Conservation (phyloP, 1,139 yeast genomes). For the Protomyces inouyei region DNA sequence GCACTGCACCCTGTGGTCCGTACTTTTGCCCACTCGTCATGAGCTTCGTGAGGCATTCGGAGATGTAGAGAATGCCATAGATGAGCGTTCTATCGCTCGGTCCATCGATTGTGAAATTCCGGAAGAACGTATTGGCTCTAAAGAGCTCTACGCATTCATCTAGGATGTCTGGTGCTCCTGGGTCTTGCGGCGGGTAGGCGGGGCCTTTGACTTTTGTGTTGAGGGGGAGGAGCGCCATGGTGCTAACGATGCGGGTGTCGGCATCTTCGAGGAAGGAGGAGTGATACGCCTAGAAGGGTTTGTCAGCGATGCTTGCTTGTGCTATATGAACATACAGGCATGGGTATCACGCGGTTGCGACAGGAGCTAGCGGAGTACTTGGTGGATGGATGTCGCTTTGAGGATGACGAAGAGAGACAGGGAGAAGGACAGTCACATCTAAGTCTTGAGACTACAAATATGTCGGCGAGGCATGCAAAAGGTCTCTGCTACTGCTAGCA, state of each 20-base stretch:
- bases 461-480: neutral
- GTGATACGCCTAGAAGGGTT: slow-evolving; percentile 61
- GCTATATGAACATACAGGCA: neutral
- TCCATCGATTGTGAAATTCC: slow-evolving; percentile 93
- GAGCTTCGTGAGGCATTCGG: slow-evolving; percentile 73
- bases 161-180: slow-evolving; percentile 58
- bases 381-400: too few species aligned
- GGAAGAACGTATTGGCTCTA: slow-evolving; percentile 92
- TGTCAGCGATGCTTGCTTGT: neutral
- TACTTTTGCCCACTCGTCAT: neutral
- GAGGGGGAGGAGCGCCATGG: slow-evolving; percentile 75
- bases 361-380: neutral
- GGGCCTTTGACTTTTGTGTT: slow-evolving; percentile 87
- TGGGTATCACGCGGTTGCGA: neutral
- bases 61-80: slow-evolving; percentile 86
- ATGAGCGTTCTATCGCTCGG: slow-evolving; percentile 91
- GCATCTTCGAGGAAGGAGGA: slow-evolving; percentile 69
- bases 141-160: slow-evolving; percentile 89
- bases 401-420: neutral
- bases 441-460: neutral
- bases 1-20: slow-evolving; percentile 40
- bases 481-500: slow-evolving; percentile 1
- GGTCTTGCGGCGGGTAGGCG: slow-evolving; percentile 77
- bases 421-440: neutral
- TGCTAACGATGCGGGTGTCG: slow-evolving; percentile 45